Evolutionary conservation across 441 rosid species (phyloP), one percentile per base, ranked within the genome.

Genomic region (Bocquillonia castaneifolia): DNA sequence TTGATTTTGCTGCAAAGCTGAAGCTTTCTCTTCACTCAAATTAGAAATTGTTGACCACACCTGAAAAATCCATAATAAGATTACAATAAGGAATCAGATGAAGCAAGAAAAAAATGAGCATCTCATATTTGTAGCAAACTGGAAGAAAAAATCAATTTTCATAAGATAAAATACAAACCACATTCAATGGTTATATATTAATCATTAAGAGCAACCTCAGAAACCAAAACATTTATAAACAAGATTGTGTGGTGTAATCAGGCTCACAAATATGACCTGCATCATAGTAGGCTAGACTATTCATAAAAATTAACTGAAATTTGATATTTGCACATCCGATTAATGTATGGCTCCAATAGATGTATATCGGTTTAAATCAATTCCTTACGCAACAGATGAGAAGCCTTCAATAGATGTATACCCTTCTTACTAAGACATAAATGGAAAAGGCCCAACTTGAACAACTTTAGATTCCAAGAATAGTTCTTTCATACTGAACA

Each of bases 21-120:
- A 66, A 69, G 81, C 56, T 81, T 85, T 93, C 85, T 93, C 96
- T n/a, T 86, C 92, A 0, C 90, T 90, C 82, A 93, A 74, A 75
- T 77, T 87, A n/a, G 85, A 84, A 59, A 93, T 86, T 66, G 77
- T 36, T 17, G 86, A 76, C 83, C 78, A 79, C 32, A 74, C 78
- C 89, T 86, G 79, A 55, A 31, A 72, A 28, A 57, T 45, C 31
- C 44, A 63, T 67, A 54, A 44, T 54, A 59, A 63, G 59, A 29
- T 39, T 64, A 25, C 3, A 1, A 59, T 10, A 42, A 15, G 6
- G 32, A n/a, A 61, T 34, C n/a, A 53, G 26, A 37, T 50, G n/a
- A 13, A 28, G 32, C 4, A 45, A 28, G 22, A 10, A 13, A 15
- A 54, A n/a, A 39, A 31, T 32, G 4, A 7, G 42, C 17, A 42